Evolutionary conservation across 495 filamentous ascomycete species (phyloP), one percentile per base, ranked within the genome.

Genomic region (Hypoxylon crocopeplum): DNA sequence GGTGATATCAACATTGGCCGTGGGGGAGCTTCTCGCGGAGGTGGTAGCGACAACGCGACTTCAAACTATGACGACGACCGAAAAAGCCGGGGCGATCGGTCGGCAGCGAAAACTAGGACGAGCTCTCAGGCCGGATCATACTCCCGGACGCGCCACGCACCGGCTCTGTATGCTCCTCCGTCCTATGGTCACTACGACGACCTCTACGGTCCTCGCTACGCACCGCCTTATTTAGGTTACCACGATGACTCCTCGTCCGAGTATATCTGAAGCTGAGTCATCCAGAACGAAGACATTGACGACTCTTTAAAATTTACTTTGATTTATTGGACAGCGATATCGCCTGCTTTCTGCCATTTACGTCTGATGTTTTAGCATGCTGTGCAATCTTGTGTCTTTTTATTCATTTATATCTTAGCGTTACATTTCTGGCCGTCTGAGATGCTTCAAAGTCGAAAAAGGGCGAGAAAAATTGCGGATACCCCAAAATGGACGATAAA

Each of bases 1-100:
- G 76, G 78, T 27, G 77, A 82, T 54, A 79, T 83, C 64, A 80
- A 78, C 59, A 78, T 82, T 66, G 71, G 65, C 48, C 71, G 72
- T 17, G 54, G 56, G 7, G 69, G 55, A 22, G 32, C 56, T 19
- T 66, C 69, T 8, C 70, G 67, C n/a, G 37, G 37, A 13, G 58
- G 65, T 38, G 72, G 62, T 42, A 76, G 75, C 48, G 77, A 78
- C 22, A 69, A 72, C 38, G 68, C 69, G 13, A 74, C 70, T 53
- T 78, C 74, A 54, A 57, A 70, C 30, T 77, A 76, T 48, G 55
- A 57, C 21, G 76, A 80, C 17, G 78, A 79, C 13, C 73, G 76
- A 29, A 72, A 72, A 39, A 71, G 70, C 37, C 74, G 76, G 59
- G 66, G 68, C 11, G 78, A 79, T 11, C 68, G 77, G 20, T 41